phyloP scores from a whole-genome alignment of 139 green algal species.

The Micractinium sp. region DNA sequence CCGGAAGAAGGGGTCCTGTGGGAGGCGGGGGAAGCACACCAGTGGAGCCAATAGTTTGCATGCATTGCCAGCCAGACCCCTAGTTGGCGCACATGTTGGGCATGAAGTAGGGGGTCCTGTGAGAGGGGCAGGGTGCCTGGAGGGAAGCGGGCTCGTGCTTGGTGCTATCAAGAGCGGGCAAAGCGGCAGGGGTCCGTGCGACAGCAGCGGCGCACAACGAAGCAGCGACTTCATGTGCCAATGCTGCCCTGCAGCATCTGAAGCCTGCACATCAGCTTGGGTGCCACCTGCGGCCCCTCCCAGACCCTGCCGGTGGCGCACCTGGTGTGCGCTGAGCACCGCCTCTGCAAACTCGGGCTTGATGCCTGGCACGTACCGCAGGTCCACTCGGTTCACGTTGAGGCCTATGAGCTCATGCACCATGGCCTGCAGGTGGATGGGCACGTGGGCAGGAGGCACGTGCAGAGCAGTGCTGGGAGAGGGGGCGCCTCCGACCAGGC shows the following conservation, averaged over 20 bases:
- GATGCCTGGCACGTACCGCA: constrained; percentile 54
- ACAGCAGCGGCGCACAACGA: background rate
- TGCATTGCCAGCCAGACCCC: background rate
- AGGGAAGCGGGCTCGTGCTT: too few relatives aligned
- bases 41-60: background rate
- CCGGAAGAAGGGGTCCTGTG: constrained; percentile 81
- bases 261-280: background rate
- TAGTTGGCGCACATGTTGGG: background rate
- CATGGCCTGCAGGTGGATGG: constrained; percentile 76
- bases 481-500: background rate
- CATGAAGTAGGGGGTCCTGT: background rate
- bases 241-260: background rate
- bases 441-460: background rate
- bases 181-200: too few relatives aligned
- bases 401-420: constrained; percentile 93
- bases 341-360: constrained; percentile 73
- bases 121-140: background rate
- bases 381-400: constrained; percentile 45
- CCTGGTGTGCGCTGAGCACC: constrained; percentile 46
- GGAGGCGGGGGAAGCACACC: background rate
- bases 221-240: background rate
- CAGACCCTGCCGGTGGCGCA: background rate
- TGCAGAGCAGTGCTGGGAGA: background rate
- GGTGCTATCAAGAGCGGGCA: too few relatives aligned
- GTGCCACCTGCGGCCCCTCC: background rate